phyloP scores from a whole-genome alignment of 257 asterid genomes.

The Misopates orontium region DNA sequence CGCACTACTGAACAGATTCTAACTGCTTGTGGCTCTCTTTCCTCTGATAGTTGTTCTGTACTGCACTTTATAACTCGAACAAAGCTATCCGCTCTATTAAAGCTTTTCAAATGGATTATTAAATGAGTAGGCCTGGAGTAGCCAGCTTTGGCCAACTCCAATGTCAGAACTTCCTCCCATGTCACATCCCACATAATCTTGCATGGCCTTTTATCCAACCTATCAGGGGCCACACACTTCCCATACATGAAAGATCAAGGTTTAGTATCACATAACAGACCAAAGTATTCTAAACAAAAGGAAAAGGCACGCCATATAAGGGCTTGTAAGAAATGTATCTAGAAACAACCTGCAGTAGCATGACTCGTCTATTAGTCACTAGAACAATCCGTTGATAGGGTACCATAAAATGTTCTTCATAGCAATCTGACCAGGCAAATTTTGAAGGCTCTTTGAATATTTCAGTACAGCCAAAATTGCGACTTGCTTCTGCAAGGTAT shows the following conservation, averaged over 20 bases:
- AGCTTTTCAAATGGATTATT: conserved; percentile 78
- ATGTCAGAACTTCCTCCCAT: conserved; percentile 86
- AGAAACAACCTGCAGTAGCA: conserved; percentile 79
- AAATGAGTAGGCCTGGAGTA: conserved; percentile 71
- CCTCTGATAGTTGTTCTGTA: conserved; percentile 61
- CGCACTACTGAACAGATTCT: conserved; percentile 66
- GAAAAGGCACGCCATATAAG: neutral
- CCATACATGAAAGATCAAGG: conserved; percentile 29
- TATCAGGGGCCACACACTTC: conserved; percentile 75
- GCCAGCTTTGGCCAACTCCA: conserved; percentile 96
- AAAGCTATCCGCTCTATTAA: conserved; percentile 76
- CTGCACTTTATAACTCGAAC: conserved; percentile 91
- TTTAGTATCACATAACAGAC: conserved; percentile 22
- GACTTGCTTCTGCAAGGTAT: conserved; percentile 92
- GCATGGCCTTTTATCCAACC: conserved; percentile 87
- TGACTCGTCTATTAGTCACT: conserved; percentile 80
- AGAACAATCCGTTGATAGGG: conserved; percentile 85
- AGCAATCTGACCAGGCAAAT: conserved; percentile 89
- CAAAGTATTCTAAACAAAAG: neutral
- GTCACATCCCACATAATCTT: conserved; percentile 97
- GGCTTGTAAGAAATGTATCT: conserved; percentile 15
- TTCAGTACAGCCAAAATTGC: conserved; percentile 93
- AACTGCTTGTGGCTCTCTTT: conserved; percentile 74
- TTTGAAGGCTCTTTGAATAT: conserved; percentile 98
- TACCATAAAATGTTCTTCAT: conserved; percentile 77